phyloP scores from a whole-genome alignment of 1,284 basidiomycete species.

The Microbotryomycetes sp. region DNA sequence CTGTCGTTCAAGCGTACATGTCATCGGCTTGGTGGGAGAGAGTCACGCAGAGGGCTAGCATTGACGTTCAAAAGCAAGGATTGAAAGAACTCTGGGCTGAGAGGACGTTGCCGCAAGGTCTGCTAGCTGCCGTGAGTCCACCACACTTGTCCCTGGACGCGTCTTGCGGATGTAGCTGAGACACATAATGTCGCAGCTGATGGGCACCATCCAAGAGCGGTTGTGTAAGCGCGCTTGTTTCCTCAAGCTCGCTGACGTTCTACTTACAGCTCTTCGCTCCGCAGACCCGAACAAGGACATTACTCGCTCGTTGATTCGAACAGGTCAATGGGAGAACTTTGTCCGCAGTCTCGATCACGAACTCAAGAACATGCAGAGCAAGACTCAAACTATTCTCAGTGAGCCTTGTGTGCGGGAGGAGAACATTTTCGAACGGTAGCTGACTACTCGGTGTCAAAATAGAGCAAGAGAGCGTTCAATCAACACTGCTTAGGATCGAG shows the following conservation, averaged over 20 bases:
- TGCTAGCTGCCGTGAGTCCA: conserved; percentile 21
- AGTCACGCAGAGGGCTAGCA: conserved; percentile 20
- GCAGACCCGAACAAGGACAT: conserved; percentile 31
- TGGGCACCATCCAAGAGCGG: conserved; percentile 33
- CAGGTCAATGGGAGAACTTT: conserved; percentile 30
- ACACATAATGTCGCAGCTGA: conserved; percentile 6
- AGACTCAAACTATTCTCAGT: conserved; percentile 23
- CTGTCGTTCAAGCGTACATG: conserved; percentile 32
- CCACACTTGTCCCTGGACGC: not conserved
- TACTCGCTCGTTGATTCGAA: conserved; percentile 22
- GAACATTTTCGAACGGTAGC: not conserved
- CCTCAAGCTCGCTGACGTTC: too few relatives aligned
- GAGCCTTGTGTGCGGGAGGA: not conserved
- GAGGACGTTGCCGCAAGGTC: conserved; percentile 21
- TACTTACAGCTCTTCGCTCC: too few relatives aligned
- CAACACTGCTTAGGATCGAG: conserved; percentile 30
- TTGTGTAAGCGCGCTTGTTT: conserved; percentile 2
- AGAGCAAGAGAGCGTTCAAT: conserved; percentile 28
- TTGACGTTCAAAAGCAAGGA: conserved; percentile 16
- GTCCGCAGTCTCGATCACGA: conserved; percentile 29
- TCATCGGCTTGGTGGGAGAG: conserved; percentile 31
- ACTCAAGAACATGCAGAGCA: conserved; percentile 22
- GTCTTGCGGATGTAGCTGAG: not conserved
- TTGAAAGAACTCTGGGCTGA: conserved; percentile 26
- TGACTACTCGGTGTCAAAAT: not conserved